Conservation (phyloP, 2,329 filamentous ascomycete genomes). For the Elsinoe necatrix region DNA sequence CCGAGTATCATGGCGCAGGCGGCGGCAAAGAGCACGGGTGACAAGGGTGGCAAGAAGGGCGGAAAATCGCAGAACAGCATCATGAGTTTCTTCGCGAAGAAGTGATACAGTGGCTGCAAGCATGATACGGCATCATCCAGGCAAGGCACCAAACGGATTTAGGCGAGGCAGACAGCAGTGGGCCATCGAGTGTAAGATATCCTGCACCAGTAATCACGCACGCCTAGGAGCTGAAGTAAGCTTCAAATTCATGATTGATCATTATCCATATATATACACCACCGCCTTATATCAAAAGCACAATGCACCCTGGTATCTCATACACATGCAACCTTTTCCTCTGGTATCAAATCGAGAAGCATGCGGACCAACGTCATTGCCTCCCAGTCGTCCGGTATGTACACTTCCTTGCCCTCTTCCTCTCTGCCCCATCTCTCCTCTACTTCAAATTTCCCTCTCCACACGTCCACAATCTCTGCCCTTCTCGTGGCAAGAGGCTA, state of each 20-base stretch:
- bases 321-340: not conserved
- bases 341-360: not conserved
- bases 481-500: not conserved
- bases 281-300: not conserved
- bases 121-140: not conserved
- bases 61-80: conserved; percentile 64
- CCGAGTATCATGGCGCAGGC: conserved; percentile 41
- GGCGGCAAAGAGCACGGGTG: conserved; percentile 33
- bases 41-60: conserved; percentile 22
- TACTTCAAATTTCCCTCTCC: not conserved
- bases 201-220: too few species aligned
- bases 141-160: too few species aligned
- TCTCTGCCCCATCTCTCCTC: not conserved
- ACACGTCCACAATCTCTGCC: not conserved
- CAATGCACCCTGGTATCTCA: conserved; percentile 2
- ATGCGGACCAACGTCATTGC: not conserved
- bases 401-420: not conserved
- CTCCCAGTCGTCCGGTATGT: not conserved
- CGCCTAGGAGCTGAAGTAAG: too few species aligned
- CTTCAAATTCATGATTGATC: not conserved
- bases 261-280: conserved; percentile 6
- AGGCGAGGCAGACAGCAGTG: too few species aligned
- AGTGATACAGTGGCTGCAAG: conserved; percentile 35
- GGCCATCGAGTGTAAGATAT: too few species aligned
- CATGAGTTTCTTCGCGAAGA: conserved; percentile 88